Evolutionary conservation across 1,284 basidiomycete genomes (phyloP).

Genomic region (Austroboletus novae-zelandiae): DNA sequence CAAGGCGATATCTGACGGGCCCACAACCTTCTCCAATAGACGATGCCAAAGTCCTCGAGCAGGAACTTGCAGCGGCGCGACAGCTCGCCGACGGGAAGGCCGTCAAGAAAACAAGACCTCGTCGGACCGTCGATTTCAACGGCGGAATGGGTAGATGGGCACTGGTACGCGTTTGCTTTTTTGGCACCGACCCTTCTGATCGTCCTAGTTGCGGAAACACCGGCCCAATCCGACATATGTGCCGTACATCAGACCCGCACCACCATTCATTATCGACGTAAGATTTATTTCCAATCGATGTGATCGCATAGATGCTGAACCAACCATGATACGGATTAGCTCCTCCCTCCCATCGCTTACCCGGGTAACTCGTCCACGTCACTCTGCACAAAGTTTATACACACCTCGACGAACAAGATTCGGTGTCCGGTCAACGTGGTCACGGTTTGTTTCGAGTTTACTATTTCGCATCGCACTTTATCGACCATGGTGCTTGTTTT

Average conservation of each 20-base stretch:
- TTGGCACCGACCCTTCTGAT: neutral
- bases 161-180: constrained; percentile 47
- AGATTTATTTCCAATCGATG: constrained; percentile 29
- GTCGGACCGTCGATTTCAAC: constrained; percentile 93
- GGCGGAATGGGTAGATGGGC: constrained; percentile 83
- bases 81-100: constrained; percentile 71
- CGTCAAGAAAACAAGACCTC: constrained; percentile 87
- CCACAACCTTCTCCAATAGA: constrained; percentile 76
- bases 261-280: constrained; percentile 84
- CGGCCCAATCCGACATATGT: constrained; percentile 72
- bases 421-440: constrained; percentile 96
- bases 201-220: constrained; percentile 65
- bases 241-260: constrained; percentile 76
- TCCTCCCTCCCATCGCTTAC: constrained; percentile 91
- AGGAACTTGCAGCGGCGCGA: constrained; percentile 71
- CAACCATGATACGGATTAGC: constrained; percentile 45
- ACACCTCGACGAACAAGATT: constrained; percentile 98
- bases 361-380: constrained; percentile 87
- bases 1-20: constrained; percentile 44
- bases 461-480: neutral
- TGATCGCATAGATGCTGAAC: constrained; percentile 18
- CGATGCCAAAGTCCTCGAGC: constrained; percentile 68
- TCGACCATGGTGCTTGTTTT: neutral
- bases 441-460: constrained; percentile 52
- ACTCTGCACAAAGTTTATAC: constrained; percentile 92